Evolutionary conservation across 352 stramenopile species (phyloP).

Genomic region (Peronosclerospora sorghi): DNA sequence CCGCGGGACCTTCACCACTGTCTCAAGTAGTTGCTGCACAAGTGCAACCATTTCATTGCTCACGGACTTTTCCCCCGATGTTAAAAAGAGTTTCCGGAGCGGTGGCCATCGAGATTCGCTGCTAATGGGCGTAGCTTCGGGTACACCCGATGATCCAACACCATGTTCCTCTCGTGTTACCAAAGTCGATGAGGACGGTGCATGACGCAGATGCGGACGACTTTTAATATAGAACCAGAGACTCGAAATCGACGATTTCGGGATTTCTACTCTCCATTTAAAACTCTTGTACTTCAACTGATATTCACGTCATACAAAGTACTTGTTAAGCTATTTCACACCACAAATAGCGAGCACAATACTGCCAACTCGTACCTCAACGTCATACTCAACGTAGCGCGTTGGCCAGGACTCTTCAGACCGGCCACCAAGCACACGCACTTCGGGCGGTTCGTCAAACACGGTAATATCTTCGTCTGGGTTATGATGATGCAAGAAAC

Average conservation of each 20-base stretch:
- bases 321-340: background rate
- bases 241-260: conserved; percentile 70
- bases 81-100: conserved; percentile 72
- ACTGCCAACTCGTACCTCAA: conserved; percentile 34
- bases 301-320: background rate
- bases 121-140: conserved; percentile 4
- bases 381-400: conserved; percentile 77
- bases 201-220: conserved; percentile 45
- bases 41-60: conserved; percentile 65
- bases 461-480: conserved; percentile 59
- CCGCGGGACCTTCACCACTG: conserved; percentile 45
- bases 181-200: conserved; percentile 8
- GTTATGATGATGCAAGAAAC: conserved; percentile 42
- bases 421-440: conserved; percentile 49
- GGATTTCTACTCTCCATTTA: conserved; percentile 77
- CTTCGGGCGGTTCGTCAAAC: conserved; percentile 52
- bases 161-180: conserved; percentile 18
- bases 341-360: background rate
- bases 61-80: conserved; percentile 63
- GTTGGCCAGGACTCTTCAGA: conserved; percentile 75
- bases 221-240: conserved; percentile 85
- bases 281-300: conserved; percentile 64
- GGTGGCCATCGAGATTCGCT: conserved; percentile 37
- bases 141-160: conserved; percentile 11
- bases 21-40: conserved; percentile 65